Conservation (phyloP, 495 filamentous ascomycete species). For the Evernia prunastri region DNA sequence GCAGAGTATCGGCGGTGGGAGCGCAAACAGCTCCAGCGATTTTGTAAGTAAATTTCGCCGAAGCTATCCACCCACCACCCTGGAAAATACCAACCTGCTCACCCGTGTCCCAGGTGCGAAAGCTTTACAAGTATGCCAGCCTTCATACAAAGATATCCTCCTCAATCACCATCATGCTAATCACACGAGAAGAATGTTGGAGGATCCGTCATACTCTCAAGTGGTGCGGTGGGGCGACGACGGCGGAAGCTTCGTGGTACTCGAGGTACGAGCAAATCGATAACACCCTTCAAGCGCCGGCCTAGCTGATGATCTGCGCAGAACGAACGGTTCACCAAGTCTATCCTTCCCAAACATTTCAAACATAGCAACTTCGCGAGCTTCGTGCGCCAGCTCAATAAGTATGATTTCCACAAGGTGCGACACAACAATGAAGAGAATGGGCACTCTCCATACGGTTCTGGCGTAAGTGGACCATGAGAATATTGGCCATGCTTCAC, state of each 20-base stretch:
- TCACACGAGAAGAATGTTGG: slow-evolving; percentile 73
- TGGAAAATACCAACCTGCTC: slow-evolving; percentile 26
- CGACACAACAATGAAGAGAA: slow-evolving; percentile 92
- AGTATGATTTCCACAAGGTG: slow-evolving; percentile 99
- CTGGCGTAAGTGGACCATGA: slow-evolving; percentile 58
- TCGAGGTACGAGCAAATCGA: slow-evolving; percentile 61
- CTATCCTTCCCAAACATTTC: slow-evolving; percentile 95
- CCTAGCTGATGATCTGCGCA: slow-evolving; percentile 31
- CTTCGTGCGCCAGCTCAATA: slow-evolving; percentile 97
- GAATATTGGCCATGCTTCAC: not conserved
- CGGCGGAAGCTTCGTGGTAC: slow-evolving; percentile 92
- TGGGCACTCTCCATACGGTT: slow-evolving; percentile 82
- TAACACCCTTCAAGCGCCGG: not conserved
- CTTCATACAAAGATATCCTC: slow-evolving; percentile 12
- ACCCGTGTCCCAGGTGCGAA: slow-evolving; percentile 68
- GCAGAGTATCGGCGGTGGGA: slow-evolving; percentile 40
- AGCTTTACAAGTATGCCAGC: slow-evolving; percentile 83
- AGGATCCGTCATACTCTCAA: slow-evolving; percentile 84
- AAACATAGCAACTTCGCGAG: slow-evolving; percentile 99
- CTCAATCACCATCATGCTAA: slow-evolving; percentile 26
- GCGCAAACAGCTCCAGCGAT: slow-evolving; percentile 68
- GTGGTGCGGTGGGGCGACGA: slow-evolving; percentile 95
- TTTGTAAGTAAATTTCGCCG: slow-evolving; percentile 56
- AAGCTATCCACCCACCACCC: not conserved
- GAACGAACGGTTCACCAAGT: slow-evolving; percentile 98